Base-by-base conservation (phyloP, 192 early-diverging fungal genomes). In the Backusella tarrabulga region DNA sequence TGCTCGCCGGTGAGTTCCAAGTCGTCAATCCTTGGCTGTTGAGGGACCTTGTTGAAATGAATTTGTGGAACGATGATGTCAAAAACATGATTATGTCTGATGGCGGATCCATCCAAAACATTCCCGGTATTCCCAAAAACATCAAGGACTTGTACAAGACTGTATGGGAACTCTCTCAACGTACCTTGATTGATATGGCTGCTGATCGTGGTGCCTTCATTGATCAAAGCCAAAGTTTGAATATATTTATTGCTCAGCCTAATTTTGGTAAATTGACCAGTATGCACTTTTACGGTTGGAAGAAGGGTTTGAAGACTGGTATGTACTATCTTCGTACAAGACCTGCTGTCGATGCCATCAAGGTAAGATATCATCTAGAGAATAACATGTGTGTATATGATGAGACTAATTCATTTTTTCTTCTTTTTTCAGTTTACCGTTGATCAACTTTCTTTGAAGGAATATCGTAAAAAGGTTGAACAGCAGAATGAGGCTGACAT, bases 261-360 rank as follows among this genome's bases (percentile, higher is more conserved):
- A 97, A 94, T 83, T 97, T 92, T 85, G 95, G 93, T 81, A 97
- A 96, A 84, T 87, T 99, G 75, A 97, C 97, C 7, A 90, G 88
- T 41, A 99, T 99, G 97, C 96, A 98, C 85, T 98, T 99, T 79
- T 97, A 98, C 83, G 97, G 95, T 15, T 98, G 97, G 97, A 95
- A 95, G 87, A 92, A 93, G 85, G 97, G 97, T 3, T 88, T 99
- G 21, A 99, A 99, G 92, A 99, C 97, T 8, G 97, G 97, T 60
- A 97, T 97, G 97, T 99, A 99, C 85, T 99, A 99, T 83, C 85
- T 99, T 70, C 93, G 97, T 50, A 95, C 96, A 9, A 89, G 95
- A 40, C 97, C 97, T n/a, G 97, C 97, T 15, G 95, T 90, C 15
- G 96, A 98, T 80, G 97, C 97, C 12, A 98, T 99, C 87, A 95